Base-by-base conservation (phyloP, 2,329 filamentous ascomycete species). In the Colletotrichum brevisporum region DNA sequence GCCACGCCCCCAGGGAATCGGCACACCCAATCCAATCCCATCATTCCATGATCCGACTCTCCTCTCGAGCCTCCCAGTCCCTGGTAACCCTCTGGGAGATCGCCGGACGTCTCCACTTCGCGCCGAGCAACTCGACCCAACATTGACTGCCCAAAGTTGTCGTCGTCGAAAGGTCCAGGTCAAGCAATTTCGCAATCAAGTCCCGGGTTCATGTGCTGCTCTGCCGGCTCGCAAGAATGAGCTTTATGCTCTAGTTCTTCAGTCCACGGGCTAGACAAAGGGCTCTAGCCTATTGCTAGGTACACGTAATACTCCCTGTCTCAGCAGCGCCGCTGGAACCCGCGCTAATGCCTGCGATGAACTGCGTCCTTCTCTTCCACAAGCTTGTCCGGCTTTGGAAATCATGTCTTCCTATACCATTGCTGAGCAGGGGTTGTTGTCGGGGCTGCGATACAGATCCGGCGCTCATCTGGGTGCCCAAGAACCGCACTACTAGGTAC, bases 251-350 rank as follows among this genome's bases (percentile, higher is more conserved):
- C 18, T 39, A 27, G 50, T 51, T 48, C 41, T 48, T 24, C 39
- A 39, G 26, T 50, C 54, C 66, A 53, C 18, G 24, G 39, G 53
- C 13, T 21, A 50, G 50, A 48, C n/a, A 64, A 65, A 59, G 54
- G 41, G 61, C 27, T 36, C 48, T 21, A 36, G 18, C 60, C 61
- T 58, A 60, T 10, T 36, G 10, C 31, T 36, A 6, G 31, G 31
- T 2, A 36, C 41, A 31, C n/a, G 9, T 55, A 24, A 24, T 24
- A 55, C 50, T 50, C 41, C 66, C 50, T 47, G 52, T 59, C 63
- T 18, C 50, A 41, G 39, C 57, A 54, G 54, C 43, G 54, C 50
- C 61, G 55, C 66, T 60, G 61, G 39, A 60, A 66, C 61, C 54
- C 43, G 31, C 50, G 50, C 62, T 65, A 66, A 62, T 21, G 12